phyloP scores from a whole-genome alignment of 768 basidiomycete species.

The Coprinopsis cinerea region DNA sequence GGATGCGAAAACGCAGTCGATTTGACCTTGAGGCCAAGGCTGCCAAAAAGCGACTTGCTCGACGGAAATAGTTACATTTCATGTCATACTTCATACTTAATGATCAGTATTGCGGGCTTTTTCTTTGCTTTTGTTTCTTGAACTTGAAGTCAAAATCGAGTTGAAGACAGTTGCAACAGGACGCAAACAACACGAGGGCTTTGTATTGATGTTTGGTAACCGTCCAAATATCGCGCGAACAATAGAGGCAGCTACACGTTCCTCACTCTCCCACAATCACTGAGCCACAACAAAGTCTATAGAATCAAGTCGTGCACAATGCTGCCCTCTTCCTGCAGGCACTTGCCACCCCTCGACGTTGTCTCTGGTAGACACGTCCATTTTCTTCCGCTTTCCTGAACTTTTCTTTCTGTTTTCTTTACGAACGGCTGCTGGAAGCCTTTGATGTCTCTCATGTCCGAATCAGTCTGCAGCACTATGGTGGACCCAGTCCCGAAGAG shows the following conservation, averaged over 20 bases:
- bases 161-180: background rate
- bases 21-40: conserved; percentile 45
- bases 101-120: background rate
- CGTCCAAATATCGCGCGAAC: background rate
- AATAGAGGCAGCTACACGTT: background rate
- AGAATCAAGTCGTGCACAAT: background rate
- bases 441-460: background rate
- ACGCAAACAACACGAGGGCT: background rate
- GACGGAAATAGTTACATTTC: background rate
- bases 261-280: conserved; percentile 1
- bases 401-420: background rate
- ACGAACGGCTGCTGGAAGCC: background rate
- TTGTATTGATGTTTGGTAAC: too few relatives aligned
- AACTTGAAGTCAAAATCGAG: background rate
- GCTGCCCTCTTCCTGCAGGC: conserved; percentile 1
- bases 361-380: conserved; percentile 2
- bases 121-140: background rate
- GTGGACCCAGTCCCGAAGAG: background rate
- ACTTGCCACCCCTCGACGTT: background rate
- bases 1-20: conserved; percentile 38
- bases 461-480: background rate
- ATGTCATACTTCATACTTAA: background rate
- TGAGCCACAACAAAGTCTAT: conserved; percentile 5
- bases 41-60: conserved; percentile 28
- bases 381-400: background rate